Percentiles rank a stretch among this genome's conserved stretches.
Evolutionary conservation across 176 grass and related monocot species (phyloP).

Genomic region (Typha latifolia): DNA sequence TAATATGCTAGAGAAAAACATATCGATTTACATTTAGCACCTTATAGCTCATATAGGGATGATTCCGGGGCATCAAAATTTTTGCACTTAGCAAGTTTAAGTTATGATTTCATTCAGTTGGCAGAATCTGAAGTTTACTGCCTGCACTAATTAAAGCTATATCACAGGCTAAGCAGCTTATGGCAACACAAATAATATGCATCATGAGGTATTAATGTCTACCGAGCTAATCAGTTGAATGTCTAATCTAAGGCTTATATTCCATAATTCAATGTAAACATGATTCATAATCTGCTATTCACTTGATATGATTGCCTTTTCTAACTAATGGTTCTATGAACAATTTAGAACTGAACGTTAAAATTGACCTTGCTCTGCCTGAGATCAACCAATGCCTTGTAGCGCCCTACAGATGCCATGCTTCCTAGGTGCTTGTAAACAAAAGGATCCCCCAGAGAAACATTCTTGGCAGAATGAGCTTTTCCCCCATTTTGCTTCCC

Average conservation of each 20-base stretch:
- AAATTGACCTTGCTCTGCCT: constrained; percentile 61
- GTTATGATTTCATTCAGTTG: not conserved
- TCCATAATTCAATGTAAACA: not conserved
- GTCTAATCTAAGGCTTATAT: not conserved
- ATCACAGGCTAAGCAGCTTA: too few relatives aligned
- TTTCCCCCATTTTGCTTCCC: constrained; percentile 58
- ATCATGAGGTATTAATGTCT: not conserved
- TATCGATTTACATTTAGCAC: not conserved
- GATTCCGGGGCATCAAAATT: too few relatives aligned
- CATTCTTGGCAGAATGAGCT: constrained; percentile 38
- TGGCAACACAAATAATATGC: not conserved
- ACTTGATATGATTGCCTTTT: too few relatives aligned
- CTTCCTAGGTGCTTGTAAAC: constrained; percentile 89
- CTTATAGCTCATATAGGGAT: too few relatives aligned
- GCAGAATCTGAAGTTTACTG: too few relatives aligned
- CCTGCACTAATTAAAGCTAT: too few relatives aligned
- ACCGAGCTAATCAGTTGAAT: too few relatives aligned
- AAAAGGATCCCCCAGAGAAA: constrained; percentile 61
- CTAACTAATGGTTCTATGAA: not conserved
- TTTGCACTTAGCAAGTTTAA: not conserved
- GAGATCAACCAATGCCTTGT: constrained; percentile 89
- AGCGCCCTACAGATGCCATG: constrained; percentile 86
- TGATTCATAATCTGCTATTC: not conserved
- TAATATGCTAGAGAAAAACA: not conserved
- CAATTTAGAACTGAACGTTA: not conserved